These are phyloP conservation scores for Phoma sp. DNA, from an alignment of 2,329 filamentous ascomycete species.

Conservation along the genomic window DNA sequence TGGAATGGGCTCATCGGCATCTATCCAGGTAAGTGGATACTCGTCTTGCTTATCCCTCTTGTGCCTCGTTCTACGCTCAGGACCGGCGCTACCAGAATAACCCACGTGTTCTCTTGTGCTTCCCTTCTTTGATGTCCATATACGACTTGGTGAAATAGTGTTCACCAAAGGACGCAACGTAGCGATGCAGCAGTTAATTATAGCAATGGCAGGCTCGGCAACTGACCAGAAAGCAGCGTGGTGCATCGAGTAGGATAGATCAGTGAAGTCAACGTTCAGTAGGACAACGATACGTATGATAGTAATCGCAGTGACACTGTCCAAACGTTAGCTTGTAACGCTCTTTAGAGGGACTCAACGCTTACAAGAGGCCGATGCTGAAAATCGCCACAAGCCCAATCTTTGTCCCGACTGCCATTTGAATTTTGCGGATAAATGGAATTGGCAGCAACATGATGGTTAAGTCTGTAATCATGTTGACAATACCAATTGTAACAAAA, in stretches of 20 bases:
- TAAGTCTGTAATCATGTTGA: slow-evolving; percentile 21
- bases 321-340: not conserved
- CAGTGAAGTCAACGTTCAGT: slow-evolving; percentile 42
- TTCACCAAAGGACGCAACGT: slow-evolving; percentile 51
- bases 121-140: slow-evolving; percentile 3
- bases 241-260: slow-evolving; percentile 47
- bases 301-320: slow-evolving; percentile 49
- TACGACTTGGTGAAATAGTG: not conserved
- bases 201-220: slow-evolving; percentile 51
- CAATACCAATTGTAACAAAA: slow-evolving; percentile 9
- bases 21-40: slow-evolving; percentile 3
- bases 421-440: slow-evolving; percentile 17
- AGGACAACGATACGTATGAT: slow-evolving; percentile 48
- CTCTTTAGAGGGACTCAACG: not conserved
- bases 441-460: slow-evolving; percentile 18
- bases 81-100: not conserved
- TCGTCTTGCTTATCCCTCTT: not conserved
- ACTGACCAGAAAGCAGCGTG: slow-evolving; percentile 48
- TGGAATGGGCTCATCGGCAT: not conserved
- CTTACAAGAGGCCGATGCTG: slow-evolving; percentile 15
- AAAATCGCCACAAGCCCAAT: slow-evolving; percentile 13
- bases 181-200: slow-evolving; percentile 52
- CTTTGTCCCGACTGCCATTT: slow-evolving; percentile 17
- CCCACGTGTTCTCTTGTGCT: not conserved
- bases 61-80: not conserved